Evolutionary conservation across 2,329 filamentous ascomycete species (phyloP).

Genomic region (Zymoseptoria crescenta): DNA sequence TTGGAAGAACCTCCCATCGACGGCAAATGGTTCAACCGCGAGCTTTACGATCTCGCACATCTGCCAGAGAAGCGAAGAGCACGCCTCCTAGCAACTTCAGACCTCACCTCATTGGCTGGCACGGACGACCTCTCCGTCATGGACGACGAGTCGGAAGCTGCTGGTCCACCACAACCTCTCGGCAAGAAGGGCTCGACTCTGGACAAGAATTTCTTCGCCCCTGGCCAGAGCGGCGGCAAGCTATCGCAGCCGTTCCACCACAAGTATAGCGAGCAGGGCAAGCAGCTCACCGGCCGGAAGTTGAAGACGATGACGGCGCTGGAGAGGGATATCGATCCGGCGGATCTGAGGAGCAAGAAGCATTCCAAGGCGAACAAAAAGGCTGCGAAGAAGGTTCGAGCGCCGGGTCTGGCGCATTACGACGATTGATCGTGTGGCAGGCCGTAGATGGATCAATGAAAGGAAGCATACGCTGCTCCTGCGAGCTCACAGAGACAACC

Average conservation of each 20-base stretch:
- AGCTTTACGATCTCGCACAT: slow-evolving; percentile 76
- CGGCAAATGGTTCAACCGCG: slow-evolving; percentile 70
- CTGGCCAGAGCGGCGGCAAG: slow-evolving; percentile 54
- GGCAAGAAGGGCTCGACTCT: slow-evolving; percentile 69
- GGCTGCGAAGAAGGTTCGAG: slow-evolving; percentile 26
- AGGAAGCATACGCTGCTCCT: not conserved
- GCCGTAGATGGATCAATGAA: not conserved
- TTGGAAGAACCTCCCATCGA: slow-evolving; percentile 46
- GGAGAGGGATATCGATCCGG: slow-evolving; percentile 76
- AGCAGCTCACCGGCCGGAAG: slow-evolving; percentile 75
- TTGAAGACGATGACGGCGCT: slow-evolving; percentile 70
- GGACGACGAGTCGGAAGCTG: slow-evolving; percentile 37
- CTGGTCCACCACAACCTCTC: slow-evolving; percentile 39
- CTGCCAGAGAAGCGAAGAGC: slow-evolving; percentile 73
- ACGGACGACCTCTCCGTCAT: slow-evolving; percentile 35
- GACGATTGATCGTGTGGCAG: slow-evolving; percentile 10
- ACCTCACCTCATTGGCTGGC: slow-evolving; percentile 26
- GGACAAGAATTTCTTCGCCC: slow-evolving; percentile 83
- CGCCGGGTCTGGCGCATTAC: slow-evolving; percentile 11
- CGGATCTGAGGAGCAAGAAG: slow-evolving; percentile 76
- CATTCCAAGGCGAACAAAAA: slow-evolving; percentile 78
- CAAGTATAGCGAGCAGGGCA: slow-evolving; percentile 82
- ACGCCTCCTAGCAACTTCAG: slow-evolving; percentile 46
- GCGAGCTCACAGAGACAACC: not conserved
- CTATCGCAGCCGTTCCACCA: slow-evolving; percentile 77